phyloP scores from a whole-genome alignment of 805 yeast genomes.

The Ogataea parapolymorpha region DNA sequence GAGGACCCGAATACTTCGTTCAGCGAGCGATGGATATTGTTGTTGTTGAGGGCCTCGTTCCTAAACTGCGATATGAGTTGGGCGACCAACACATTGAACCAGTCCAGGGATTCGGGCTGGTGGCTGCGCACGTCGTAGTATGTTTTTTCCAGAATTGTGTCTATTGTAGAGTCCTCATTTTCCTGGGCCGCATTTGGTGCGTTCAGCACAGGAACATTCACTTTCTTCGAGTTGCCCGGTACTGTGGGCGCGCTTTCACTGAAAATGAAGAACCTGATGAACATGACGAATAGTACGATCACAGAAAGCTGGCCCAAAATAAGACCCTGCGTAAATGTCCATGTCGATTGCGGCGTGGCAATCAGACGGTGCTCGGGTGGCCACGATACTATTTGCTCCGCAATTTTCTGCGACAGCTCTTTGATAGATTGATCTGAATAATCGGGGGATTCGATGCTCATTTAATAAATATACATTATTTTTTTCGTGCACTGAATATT shows the following conservation, averaged over 20 bases:
- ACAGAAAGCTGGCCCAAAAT: constrained; percentile 73
- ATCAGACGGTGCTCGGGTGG: constrained; percentile 10
- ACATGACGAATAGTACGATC: constrained; percentile 55
- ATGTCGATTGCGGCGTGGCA: constrained; percentile 23
- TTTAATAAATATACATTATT: background rate
- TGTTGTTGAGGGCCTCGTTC: constrained; percentile 81
- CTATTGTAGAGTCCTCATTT: constrained; percentile 19
- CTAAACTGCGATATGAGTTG: constrained; percentile 85
- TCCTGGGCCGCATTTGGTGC: constrained; percentile 11
- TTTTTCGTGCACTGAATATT: background rate
- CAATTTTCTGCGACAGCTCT: constrained; percentile 20
- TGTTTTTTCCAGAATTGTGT: constrained; percentile 76
- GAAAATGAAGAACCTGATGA: constrained; percentile 73
- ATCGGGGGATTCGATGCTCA: constrained; percentile 4
- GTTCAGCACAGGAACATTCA: constrained; percentile 17
- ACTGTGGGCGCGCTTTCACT: constrained; percentile 56
- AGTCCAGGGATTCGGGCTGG: constrained; percentile 86
- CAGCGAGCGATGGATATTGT: constrained; percentile 78
- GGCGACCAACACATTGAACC: constrained; percentile 94
- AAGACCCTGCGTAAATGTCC: constrained; percentile 79
- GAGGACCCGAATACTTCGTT: constrained; percentile 61
- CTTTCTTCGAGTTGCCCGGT: constrained; percentile 26
- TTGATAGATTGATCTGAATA: constrained; percentile 9
- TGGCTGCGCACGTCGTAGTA: constrained; percentile 89
- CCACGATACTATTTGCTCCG: constrained; percentile 17